Conservation (phyloP, 495 filamentous ascomycete genomes). For the Neurospora sp. region DNA sequence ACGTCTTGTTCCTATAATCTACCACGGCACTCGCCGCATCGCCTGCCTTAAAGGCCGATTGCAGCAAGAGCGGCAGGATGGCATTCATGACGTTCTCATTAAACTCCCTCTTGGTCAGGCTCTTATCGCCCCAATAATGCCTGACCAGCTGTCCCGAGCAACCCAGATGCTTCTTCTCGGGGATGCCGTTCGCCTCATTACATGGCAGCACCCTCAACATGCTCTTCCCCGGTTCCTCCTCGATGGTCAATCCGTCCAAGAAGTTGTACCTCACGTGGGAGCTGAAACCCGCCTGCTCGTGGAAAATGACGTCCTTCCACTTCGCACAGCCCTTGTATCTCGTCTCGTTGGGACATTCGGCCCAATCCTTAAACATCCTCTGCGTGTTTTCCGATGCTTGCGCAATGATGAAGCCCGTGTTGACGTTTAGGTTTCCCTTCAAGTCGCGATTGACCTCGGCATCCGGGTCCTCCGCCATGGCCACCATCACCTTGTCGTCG, state of each 20-base stretch:
- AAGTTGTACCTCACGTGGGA: conserved; percentile 20
- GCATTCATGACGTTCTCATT: conserved; percentile 13
- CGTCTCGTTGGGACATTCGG: conserved; percentile 13
- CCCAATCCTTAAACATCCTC: conserved; percentile 20
- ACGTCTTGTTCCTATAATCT: conserved; percentile 10
- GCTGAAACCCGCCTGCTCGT: conserved; percentile 24
- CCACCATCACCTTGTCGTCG: conserved; percentile 28
- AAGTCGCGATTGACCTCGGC: conserved; percentile 13
- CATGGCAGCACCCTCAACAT: conserved; percentile 18
- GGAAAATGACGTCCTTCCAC: conserved; percentile 16
- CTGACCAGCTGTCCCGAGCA: conserved; percentile 19
- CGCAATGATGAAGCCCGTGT: conserved; percentile 24
- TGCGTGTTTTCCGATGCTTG: conserved; percentile 18
- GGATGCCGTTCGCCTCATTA: conserved; percentile 21
- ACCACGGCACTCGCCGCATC: conserved; percentile 3
- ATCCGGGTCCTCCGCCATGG: conserved; percentile 34
- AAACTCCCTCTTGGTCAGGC: conserved; percentile 11
- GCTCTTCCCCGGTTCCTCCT: conserved; percentile 6
- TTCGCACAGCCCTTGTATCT: conserved; percentile 13
- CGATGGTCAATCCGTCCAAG: conserved; percentile 18
- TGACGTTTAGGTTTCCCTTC: conserved; percentile 13
- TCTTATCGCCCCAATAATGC: conserved; percentile 21
- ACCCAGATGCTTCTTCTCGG: conserved; percentile 8
- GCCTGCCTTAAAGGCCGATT: conserved; percentile 7
- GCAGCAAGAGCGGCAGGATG: conserved; percentile 13